phyloP scores from a whole-genome alignment of 2,329 filamentous ascomycete genomes.

The Pleurostoma richardsiae region DNA sequence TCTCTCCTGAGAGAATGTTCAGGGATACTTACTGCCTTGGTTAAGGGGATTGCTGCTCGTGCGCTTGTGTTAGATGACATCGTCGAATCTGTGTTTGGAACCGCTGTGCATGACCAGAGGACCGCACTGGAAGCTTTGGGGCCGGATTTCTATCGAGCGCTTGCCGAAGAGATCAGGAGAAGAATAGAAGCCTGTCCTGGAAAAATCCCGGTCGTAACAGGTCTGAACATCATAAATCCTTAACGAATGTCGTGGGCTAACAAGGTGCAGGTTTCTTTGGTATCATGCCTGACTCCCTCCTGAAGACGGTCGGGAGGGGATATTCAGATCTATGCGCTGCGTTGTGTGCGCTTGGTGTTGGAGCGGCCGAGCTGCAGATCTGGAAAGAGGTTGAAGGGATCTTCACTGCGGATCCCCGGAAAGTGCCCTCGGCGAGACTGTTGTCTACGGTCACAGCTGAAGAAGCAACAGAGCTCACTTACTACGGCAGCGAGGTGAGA shows the following conservation, averaged over 20 bases:
- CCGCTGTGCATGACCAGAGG: not conserved
- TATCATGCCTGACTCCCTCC: slow-evolving; percentile 58
- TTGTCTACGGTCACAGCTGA: slow-evolving; percentile 67
- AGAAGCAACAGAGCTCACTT: slow-evolving; percentile 73
- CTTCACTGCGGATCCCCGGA: slow-evolving; percentile 70
- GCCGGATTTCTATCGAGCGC: not conserved
- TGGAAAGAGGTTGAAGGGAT: slow-evolving; percentile 74
- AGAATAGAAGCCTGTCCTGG: not conserved
- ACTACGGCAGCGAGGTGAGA: slow-evolving; percentile 53
- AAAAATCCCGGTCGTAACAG: not conserved
- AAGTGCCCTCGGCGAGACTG: slow-evolving; percentile 71
- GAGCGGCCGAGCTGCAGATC: slow-evolving; percentile 61
- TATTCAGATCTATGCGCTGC: slow-evolving; percentile 70
- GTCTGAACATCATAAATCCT: not conserved
- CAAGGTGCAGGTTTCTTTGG: slow-evolving; percentile 61
- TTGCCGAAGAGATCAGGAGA: not conserved
- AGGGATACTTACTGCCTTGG: not conserved
- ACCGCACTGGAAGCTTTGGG: not conserved
- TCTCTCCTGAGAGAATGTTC: not conserved
- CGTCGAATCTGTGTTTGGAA: not conserved
- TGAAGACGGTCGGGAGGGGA: slow-evolving; percentile 61
- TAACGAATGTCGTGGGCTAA: not conserved
- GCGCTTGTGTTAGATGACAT: not conserved
- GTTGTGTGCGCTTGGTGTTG: slow-evolving; percentile 59
- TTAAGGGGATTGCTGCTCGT: not conserved